Conservation (phyloP, 345 rosid genomes). For the Brassica juncea region DNA sequence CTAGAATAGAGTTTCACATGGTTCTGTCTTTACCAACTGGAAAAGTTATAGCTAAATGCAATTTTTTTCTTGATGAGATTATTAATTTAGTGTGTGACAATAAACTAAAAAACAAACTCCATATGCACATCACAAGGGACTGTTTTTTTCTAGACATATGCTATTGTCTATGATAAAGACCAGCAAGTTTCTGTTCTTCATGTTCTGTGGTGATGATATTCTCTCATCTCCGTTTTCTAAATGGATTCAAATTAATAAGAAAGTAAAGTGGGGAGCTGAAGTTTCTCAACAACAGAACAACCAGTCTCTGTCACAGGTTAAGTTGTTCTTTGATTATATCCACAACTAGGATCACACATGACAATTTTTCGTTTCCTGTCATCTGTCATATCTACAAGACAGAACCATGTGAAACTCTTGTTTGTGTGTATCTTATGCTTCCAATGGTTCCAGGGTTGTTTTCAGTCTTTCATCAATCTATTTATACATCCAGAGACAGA, state of each 20-base stretch:
- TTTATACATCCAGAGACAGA: slow-evolving; percentile 12
- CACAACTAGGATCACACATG: background rate
- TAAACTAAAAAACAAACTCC: slow-evolving; percentile 8
- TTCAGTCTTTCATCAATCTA: slow-evolving; percentile 8
- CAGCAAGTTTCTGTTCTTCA: slow-evolving; percentile 21
- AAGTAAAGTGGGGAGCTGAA: slow-evolving; percentile 26
- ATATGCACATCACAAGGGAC: slow-evolving; percentile 27
- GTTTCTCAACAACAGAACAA: slow-evolving; percentile 30
- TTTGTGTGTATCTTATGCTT: background rate
- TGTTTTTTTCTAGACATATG: slow-evolving; percentile 23
- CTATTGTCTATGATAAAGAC: slow-evolving; percentile 2
- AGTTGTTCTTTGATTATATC: slow-evolving; percentile 9
- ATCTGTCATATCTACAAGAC: slow-evolving; percentile 1
- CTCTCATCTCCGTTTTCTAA: background rate
- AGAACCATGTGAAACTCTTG: slow-evolving; percentile 28
- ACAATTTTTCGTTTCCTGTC: background rate
- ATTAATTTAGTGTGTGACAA: slow-evolving; percentile 11
- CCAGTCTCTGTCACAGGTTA: slow-evolving; percentile 1
- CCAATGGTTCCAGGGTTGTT: background rate
- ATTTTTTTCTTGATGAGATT: slow-evolving; percentile 1
- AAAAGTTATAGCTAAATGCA: slow-evolving; percentile 6
- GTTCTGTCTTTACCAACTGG: slow-evolving; percentile 14
- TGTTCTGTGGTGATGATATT: slow-evolving; percentile 22
- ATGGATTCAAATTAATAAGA: background rate
- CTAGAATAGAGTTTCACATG: slow-evolving; percentile 21